Evolutionary conservation across 352 stramenopile species (phyloP).

Genomic region (Phytophthora uliginosa): DNA sequence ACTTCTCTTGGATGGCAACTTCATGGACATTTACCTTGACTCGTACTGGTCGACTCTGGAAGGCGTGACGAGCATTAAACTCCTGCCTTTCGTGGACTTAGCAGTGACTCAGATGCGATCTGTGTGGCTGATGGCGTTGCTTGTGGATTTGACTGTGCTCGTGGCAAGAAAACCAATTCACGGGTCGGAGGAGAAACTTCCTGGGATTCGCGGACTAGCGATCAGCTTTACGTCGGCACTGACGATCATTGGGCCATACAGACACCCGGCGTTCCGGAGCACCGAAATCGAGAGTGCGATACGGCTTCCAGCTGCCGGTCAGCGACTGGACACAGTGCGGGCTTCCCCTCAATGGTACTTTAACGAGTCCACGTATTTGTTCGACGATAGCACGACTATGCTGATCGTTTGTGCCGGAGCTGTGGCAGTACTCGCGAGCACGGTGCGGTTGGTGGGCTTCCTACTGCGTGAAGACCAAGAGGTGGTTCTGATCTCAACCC

Average conservation of each 20-base stretch:
- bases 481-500: conserved; percentile 10
- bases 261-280: conserved; percentile 17
- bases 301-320: not conserved
- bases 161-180: conserved; percentile 14
- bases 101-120: conserved; percentile 57
- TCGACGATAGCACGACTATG: conserved; percentile 27
- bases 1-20: conserved; percentile 51
- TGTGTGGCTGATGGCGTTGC: conserved; percentile 52
- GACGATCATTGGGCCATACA: conserved; percentile 45
- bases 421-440: conserved; percentile 6
- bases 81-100: conserved; percentile 37
- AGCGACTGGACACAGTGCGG: conserved; percentile 7
- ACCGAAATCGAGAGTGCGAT: not conserved
- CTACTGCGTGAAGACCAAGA: not conserved
- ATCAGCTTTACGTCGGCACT: conserved; percentile 48
- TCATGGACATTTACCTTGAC: conserved; percentile 54
- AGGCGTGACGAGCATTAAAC: conserved; percentile 26
- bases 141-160: conserved; percentile 35
- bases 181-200: conserved; percentile 24
- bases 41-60: conserved; percentile 42
- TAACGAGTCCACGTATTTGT: conserved; percentile 23
- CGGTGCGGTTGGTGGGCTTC: conserved; percentile 1
- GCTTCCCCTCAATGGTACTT: conserved; percentile 14
- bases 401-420: conserved; percentile 11
- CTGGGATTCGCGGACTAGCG: conserved; percentile 38